A percentile compares a stretch with the other conserved stretches of the same genome.
Conservation (phyloP, 2,329 filamentous ascomycete genomes). For the Pleurostoma richardsiae region DNA sequence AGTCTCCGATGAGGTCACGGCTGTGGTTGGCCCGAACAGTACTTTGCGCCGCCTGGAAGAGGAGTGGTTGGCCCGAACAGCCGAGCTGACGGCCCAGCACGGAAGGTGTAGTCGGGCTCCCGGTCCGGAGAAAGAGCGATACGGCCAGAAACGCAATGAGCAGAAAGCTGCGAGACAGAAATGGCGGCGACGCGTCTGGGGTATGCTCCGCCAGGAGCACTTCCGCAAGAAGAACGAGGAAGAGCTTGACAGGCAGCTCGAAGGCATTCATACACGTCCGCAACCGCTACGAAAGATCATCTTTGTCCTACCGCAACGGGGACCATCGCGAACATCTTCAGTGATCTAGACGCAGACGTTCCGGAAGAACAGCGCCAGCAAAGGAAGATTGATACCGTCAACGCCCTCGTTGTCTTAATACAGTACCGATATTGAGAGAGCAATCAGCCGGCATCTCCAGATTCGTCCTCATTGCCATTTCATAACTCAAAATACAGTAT, state of each 20-base stretch:
- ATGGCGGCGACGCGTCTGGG: neutral
- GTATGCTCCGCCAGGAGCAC: neutral
- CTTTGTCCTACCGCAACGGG: neutral
- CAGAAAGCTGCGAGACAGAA: neutral
- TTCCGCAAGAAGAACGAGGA: neutral
- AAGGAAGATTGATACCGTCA: neutral
- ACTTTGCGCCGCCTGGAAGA: constrained; percentile 5
- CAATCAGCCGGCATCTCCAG: too few species aligned
- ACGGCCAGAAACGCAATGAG: neutral
- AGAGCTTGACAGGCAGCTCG: neutral
- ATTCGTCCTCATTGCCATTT: too few species aligned
- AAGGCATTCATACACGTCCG: neutral
- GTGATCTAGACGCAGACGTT: neutral
- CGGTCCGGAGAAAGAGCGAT: too few species aligned
- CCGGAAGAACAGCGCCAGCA: neutral
- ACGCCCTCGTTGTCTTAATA: too few species aligned
- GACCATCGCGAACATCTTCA: neutral
- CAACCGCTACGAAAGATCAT: neutral
- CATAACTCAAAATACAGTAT: too few species aligned
- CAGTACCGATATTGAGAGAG: too few species aligned
- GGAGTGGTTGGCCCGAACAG: too few species aligned
- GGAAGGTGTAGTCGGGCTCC: too few species aligned
- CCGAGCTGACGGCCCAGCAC: too few species aligned
- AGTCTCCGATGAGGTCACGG: constrained; percentile 7
- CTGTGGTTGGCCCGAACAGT: constrained; percentile 5